Base-by-base conservation (phyloP, 805 yeast genomes). In the Henningerozyma blattae region DNA sequence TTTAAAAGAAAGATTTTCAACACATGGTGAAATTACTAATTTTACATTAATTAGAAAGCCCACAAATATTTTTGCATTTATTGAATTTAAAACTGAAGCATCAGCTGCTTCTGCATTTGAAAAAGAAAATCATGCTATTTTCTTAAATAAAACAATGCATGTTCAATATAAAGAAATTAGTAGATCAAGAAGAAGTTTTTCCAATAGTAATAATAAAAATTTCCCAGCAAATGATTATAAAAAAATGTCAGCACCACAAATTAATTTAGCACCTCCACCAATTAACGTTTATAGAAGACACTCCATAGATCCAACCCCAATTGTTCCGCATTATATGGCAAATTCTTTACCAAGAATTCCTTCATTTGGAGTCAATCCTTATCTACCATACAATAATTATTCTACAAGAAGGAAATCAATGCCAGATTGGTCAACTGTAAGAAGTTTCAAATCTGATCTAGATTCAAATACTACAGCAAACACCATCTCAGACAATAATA, bases 81-180 rank as follows among this genome's bases (percentile, higher is more conserved):
- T 85, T 39, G 71, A 71, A 37, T 85, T 62, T 48, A 64, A 62
- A 24, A 62, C 67, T 9, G 86, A 78, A 45, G 67, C 68, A 16
- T 72, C 91, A 16, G 94, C 94, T 6, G 93, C 91, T 4, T 67
- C 82, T 31, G 94, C 95, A 1, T 83, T 85, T 34, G 93, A 84
- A 54, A 67, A 76, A 40, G 91, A 82, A 50, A 84, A 86, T 50
- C 94, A 84, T 56, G 67, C 93, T 3, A 69, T 77, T 53, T 74
- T 85, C 49, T 59, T 72, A 46, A 74, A 72, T 37, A 77, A 70
- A 52, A 78, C 89, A 7, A 79, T 85, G 65, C 91, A 81, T 54
- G 95, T 85, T 31, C 93, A 83, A 55, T 82, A 78, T 51, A 70
- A 82, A 37, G 91, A 81, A 52, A 56, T 75, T 46, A 53, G 54